Base-by-base conservation (phyloP, 768 basidiomycete species). In the Kwoniella newhampshirensis region DNA sequence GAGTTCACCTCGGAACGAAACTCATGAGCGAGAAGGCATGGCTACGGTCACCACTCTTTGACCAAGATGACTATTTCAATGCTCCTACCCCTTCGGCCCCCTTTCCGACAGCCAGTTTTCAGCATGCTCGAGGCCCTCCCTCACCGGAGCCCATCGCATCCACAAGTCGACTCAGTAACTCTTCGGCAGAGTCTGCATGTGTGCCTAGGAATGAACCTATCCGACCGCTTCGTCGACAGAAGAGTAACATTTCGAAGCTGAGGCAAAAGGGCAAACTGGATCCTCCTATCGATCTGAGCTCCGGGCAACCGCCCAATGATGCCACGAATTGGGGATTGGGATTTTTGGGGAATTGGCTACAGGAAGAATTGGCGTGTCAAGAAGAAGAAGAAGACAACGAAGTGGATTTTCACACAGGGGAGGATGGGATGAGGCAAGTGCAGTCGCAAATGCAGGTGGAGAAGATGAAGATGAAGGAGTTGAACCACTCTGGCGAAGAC, bases 11-110 rank as follows among this genome's bases (percentile, higher is more conserved):
- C 20, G 67, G 63, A 8, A 32, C 21, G 11, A 36, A 52, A 20
- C 26, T 68, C 20, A 65, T 68, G 63, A 54, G 23, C 13, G 67
- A 62, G 47, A 68, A 65, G 49, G 63, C 67, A 11, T 68, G 67
- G 67, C 25, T 68, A 39, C 26, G 63, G 40, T 44, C 60, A 13
- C 51, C 56, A 28, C 30, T 53, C 8, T 53, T 50, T 30, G 52
- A 61, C n/a, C 51, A 51, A 28, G 63, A 51, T 12, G 47, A 50
- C 21, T 52, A 39, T 23, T 59, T 53, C 27, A 39, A 48, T 43
- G 51, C 57, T n/a, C 44, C 46, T 35, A 45, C 51, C 2, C 57
- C 51, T 15, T 52, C 51, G 9, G 51, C 51, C 1, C 57, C 57
- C 4, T 40, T 59, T 21, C 57, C 57, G 5, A 25, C 36, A 13